Conservation (phyloP, 257 asterid species). For the Leptodermis oblonga region DNA sequence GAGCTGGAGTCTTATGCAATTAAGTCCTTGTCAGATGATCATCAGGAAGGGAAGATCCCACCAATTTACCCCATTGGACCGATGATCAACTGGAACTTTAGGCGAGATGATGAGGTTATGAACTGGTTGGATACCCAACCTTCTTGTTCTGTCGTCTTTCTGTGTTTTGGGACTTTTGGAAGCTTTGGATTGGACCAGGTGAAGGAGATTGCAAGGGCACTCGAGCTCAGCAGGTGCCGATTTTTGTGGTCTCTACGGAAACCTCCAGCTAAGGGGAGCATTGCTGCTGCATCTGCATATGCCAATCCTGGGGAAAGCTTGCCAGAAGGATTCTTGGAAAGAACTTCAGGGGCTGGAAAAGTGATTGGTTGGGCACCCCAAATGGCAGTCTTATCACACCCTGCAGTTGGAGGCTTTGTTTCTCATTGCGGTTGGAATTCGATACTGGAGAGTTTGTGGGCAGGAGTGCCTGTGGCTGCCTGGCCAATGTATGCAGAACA, state of each 20-base stretch:
- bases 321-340: slow-evolving; percentile 25
- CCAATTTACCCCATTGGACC: slow-evolving; percentile 27
- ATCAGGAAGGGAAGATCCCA: slow-evolving; percentile 12
- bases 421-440: slow-evolving; percentile 37
- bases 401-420: slow-evolving; percentile 28
- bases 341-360: slow-evolving; percentile 19
- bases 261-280: slow-evolving; percentile 7
- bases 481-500: slow-evolving; percentile 36
- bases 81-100: slow-evolving; percentile 10
- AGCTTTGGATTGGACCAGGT: slow-evolving; percentile 20
- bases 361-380: slow-evolving; percentile 36
- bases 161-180: slow-evolving; percentile 30
- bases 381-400: slow-evolving; percentile 20
- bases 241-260: slow-evolving; percentile 27
- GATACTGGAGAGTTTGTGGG: slow-evolving; percentile 23
- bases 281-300: slow-evolving; percentile 12
- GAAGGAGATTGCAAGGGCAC: slow-evolving; percentile 25
- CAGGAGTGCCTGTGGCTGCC: slow-evolving; percentile 33
- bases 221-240: slow-evolving; percentile 16
- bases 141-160: slow-evolving; percentile 18
- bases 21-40: slow-evolving; percentile 3
- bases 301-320: slow-evolving; percentile 18
- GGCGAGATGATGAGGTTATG: slow-evolving; percentile 12
- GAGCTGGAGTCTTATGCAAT: slow-evolving; percentile 21
- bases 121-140: slow-evolving; percentile 28